Evolutionary conservation across 331 rosid species (phyloP).

Genomic region (Cydonia oblonga): DNA sequence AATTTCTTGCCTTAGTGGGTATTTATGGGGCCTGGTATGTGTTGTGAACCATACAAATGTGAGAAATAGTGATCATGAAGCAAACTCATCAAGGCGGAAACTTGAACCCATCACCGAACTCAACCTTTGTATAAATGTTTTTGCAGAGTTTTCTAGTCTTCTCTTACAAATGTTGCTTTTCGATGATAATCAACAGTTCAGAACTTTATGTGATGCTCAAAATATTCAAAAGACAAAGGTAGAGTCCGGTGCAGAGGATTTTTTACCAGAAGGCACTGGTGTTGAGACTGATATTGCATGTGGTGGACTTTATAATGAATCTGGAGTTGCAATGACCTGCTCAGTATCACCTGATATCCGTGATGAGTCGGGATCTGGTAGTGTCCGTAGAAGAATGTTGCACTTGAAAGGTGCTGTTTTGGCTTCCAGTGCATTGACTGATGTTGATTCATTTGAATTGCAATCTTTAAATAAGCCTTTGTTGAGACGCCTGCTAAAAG

Average conservation of each 20-base stretch:
- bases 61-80: slow-evolving; percentile 19
- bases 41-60: slow-evolving; percentile 26
- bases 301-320: slow-evolving; percentile 10
- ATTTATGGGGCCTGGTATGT: slow-evolving; percentile 63
- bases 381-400: slow-evolving; percentile 17
- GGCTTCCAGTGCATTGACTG: slow-evolving; percentile 37
- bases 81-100: slow-evolving; percentile 31
- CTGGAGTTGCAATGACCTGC: slow-evolving; percentile 24
- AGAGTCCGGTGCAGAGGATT: slow-evolving; percentile 9
- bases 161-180: slow-evolving; percentile 35
- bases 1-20: slow-evolving; percentile 58
- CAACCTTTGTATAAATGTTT: slow-evolving; percentile 33
- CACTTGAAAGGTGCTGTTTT: slow-evolving; percentile 22
- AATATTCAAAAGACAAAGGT: slow-evolving; percentile 18
- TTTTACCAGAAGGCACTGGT: slow-evolving; percentile 6
- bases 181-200: slow-evolving; percentile 19
- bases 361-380: slow-evolving; percentile 15
- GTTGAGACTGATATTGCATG: slow-evolving; percentile 24
- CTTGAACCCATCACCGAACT: slow-evolving; percentile 31
- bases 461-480: slow-evolving; percentile 40
- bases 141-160: slow-evolving; percentile 31
- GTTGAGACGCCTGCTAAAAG: slow-evolving; percentile 58
- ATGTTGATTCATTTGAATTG: slow-evolving; percentile 33
- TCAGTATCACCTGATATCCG: slow-evolving; percentile 21
- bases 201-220: slow-evolving; percentile 27